Base-by-base conservation (phyloP, 2,329 filamentous ascomycete genomes). In the Sporothrix schenckii region DNA sequence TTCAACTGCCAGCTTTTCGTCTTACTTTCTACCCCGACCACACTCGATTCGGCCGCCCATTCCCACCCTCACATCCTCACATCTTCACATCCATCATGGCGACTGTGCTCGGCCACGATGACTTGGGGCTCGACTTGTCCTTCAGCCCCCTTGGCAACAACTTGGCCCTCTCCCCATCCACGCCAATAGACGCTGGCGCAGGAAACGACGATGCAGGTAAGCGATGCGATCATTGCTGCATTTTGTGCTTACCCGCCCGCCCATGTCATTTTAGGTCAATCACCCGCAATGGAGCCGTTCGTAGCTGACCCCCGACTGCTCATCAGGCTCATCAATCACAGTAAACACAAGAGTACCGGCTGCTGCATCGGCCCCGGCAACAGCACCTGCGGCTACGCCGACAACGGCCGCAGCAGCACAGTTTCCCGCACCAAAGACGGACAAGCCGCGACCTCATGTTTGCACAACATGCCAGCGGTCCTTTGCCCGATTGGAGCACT, bases 401-500 rank as follows among this genome's bases (percentile, higher is more conserved):
- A 63, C 68, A 10, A 19, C 56, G 27, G 56, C 68, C 2, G n/a
- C 75, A 21, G 58, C 58, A 63, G 39, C n/a, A 7, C 80, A 78
- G 73, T 91, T 92, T 74, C 92, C 92, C 75, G 91, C 92, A 53
- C 91, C 94, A 66, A 99, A 98, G 83, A 97, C 93, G 73, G 95
- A 99, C 81, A 99, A 98, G 83, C 95, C 95, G 70, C 89, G 94
- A 74, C 95, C 95, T 74, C 95, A 99, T 81, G 90, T 97, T 72
- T 99, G 95, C 83, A 89, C 85, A 53, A 98, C 94, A 63, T 99
- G 95, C 80, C 88, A 90, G 77, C 90, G 95, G 74, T 97, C 92
- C 44, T 99, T 99, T 80, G 95, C 95, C 71, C 90, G 95, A 72
- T 83, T 99, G 76, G 95, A 99, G 82, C 95, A 99, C 80, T 83